Conservation (phyloP, 2,329 filamentous ascomycete species). For the Colletotrichum lini region DNA sequence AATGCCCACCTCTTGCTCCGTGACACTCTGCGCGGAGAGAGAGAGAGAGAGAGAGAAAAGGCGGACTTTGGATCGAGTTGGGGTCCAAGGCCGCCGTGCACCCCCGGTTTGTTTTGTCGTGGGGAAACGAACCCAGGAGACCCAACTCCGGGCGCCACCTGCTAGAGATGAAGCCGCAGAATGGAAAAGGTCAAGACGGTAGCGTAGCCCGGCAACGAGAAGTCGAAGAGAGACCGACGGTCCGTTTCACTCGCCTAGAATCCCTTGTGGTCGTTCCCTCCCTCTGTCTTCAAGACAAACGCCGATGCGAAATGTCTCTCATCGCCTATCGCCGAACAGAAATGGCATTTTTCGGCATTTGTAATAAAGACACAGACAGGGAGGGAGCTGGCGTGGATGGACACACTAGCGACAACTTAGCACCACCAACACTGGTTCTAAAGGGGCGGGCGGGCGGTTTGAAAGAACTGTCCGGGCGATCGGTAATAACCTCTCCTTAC, state of each 20-base stretch:
- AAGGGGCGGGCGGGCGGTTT: too few relatives aligned
- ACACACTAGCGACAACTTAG: not conserved
- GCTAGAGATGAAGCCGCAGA: not conserved
- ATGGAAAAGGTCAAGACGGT: not conserved
- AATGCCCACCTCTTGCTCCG: too few relatives aligned
- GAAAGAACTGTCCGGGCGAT: not conserved
- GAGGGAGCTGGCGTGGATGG: slow-evolving; percentile 5
- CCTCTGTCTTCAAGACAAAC: not conserved
- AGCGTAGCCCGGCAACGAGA: too few relatives aligned
- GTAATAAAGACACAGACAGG: not conserved
- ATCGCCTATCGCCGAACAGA: slow-evolving; percentile 28
- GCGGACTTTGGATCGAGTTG: not conserved
- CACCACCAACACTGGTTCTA: too few relatives aligned
- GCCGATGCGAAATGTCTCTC: slow-evolving; percentile 7
- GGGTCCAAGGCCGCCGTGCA: not conserved
- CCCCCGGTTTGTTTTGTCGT: not conserved
- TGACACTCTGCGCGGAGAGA: not conserved
- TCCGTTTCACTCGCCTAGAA: too few relatives aligned
- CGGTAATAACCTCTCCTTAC: slow-evolving; percentile 28
- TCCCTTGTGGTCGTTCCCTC: too few relatives aligned
- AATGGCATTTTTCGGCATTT: not conserved
- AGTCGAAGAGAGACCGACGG: too few relatives aligned
- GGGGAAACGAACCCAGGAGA: too few relatives aligned
- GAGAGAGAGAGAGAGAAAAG: not conserved
- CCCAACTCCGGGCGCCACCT: slow-evolving; percentile 2